Evolutionary conservation across 139 green algal genomes (phyloP).

Genomic region (Tetratostichococcus sp.): DNA sequence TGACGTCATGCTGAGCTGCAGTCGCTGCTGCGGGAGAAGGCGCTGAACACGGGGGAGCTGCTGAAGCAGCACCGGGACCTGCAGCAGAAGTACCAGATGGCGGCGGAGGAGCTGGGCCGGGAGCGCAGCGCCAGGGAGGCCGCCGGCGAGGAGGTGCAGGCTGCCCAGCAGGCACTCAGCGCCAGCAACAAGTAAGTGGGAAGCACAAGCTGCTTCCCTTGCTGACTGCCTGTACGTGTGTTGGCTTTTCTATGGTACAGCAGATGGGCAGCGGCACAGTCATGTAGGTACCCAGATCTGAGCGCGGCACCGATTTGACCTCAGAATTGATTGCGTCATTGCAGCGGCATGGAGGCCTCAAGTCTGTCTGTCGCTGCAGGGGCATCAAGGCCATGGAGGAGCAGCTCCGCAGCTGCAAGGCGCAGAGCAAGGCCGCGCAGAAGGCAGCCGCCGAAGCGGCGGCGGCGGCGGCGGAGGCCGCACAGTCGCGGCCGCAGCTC

Average conservation of each 20-base stretch:
- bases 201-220: too few relatives aligned
- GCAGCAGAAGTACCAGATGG: not conserved
- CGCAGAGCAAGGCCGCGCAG: not conserved
- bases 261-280: too few relatives aligned
- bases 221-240: too few relatives aligned
- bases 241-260: too few relatives aligned
- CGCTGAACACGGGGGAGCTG: conserved; percentile 17
- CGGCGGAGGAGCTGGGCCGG: not conserved
- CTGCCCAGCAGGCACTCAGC: not conserved
- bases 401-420: not conserved
- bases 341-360: too few relatives aligned
- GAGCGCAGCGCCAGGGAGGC: not conserved
- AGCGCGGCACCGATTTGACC: too few relatives aligned
- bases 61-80: conserved; percentile 12
- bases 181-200: not conserved
- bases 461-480: too few relatives aligned
- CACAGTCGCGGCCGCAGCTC: not conserved
- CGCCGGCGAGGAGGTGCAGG: not conserved
- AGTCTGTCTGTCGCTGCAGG: not conserved
- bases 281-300: too few relatives aligned
- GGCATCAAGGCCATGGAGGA: not conserved
- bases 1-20: not conserved
- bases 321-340: too few relatives aligned
- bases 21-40: conserved; percentile 20
- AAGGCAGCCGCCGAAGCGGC: not conserved